A percentile compares a stretch with the other conserved stretches of the same genome.
These are phyloP conservation scores for Rhododendron vialii DNA, from an alignment of 148 eudicot species.

Conservation along the genomic window DNA sequence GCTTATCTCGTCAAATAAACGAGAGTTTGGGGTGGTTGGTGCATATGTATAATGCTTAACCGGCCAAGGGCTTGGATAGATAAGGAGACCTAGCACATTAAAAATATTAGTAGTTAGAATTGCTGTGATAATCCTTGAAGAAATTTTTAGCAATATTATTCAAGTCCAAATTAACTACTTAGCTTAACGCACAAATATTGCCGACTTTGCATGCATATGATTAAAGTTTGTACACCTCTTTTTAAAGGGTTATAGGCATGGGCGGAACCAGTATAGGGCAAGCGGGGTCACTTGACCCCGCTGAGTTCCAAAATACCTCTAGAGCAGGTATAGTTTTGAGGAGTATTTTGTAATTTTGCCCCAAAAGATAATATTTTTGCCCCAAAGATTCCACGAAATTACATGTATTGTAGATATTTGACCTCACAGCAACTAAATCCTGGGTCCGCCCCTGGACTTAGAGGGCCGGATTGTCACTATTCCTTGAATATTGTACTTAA, in stretches of 20 bases:
- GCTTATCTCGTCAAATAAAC: background rate
- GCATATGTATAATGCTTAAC: background rate
- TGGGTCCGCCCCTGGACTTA: too few species aligned
- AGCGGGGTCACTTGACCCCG: too few species aligned
- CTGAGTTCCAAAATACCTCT: too few species aligned
- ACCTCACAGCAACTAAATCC: too few species aligned
- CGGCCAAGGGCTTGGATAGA: background rate
- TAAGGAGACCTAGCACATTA: background rate
- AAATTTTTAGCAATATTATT: background rate
- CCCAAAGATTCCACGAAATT: too few species aligned
- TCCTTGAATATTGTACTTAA: background rate
- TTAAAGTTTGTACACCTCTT: background rate
- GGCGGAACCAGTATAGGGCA: too few species aligned
- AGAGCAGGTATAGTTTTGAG: too few species aligned
- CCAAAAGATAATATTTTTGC: too few species aligned
- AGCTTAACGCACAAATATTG: background rate
- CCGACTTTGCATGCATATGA: background rate
- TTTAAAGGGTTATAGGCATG: background rate
- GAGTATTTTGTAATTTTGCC: too few species aligned
- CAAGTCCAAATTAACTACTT: background rate
- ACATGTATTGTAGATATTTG: too few species aligned
- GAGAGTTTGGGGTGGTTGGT: background rate
- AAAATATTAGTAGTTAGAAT: background rate
- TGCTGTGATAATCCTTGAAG: background rate
- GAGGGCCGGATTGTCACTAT: background rate